Base-by-base conservation (phyloP, 2,329 filamentous ascomycete species). In the Paecilomyces sp. region DNA sequence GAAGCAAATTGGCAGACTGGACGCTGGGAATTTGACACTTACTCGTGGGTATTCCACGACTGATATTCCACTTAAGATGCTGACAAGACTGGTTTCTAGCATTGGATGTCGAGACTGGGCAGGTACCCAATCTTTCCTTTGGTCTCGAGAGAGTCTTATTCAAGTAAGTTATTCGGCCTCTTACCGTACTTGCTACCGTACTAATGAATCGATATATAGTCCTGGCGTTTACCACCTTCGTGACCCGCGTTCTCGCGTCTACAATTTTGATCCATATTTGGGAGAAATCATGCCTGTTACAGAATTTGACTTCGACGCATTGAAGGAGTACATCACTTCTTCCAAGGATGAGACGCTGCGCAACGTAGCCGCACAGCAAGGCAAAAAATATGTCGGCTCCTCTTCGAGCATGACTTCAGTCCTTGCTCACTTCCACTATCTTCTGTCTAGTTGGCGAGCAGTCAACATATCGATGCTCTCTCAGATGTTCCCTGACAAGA, bases 231-330 rank as follows among this genome's bases (percentile, higher is more conserved):
- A 97, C 72, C 88, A 91, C 56, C 83, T 99, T 57, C 92, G 96
- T 74, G 94, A 99, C 72, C 87, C 88, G 25, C 85, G 91, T 60
- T 92, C 93, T 47, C 84, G 87, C 18, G 91, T 97, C 6, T 99
- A 87, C 82, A 99, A 99, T 72, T 99, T 99, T 68, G 93, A 99
- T 70, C 94, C 95, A 0, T 97, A 97, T 69, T 82, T 99, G 22
- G 86, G 92, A 61, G 87, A 86, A 57, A 95, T 99, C 67, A 97
- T 97, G 91, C 92, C 94, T 1, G 87, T 94, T 15, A 80, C 85
- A 1, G 91, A 99, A 70, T 99, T 99, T 69, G 91, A 99, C 70
- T 99, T 96, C 73, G 84, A 90, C 60, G 87, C 91, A 3, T 76
- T 99, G 58, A 91, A 90, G 72, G 83, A 87, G 63, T 99, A 96